Conservation (phyloP, 202 grass and related monocot genomes). For the Bolboschoenoplectus hybrid region DNA sequence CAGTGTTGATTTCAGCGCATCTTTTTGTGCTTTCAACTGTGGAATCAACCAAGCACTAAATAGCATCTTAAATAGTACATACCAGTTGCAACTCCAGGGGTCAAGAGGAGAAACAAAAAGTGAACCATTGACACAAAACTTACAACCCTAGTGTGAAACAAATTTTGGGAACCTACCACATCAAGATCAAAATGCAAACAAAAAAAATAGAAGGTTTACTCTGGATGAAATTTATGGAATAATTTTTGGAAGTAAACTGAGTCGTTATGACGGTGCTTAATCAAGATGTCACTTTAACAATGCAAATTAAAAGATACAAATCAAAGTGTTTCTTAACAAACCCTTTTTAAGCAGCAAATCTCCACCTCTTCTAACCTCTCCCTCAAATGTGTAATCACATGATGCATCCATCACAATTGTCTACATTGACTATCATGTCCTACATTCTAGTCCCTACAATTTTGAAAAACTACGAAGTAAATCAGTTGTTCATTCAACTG, state of each 20-base stretch:
- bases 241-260: background rate
- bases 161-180: background rate
- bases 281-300: background rate
- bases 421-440: conserved; percentile 1
- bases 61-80: background rate
- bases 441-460: conserved; percentile 11
- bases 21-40: background rate
- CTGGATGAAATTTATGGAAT: background rate
- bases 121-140: background rate
- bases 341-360: background rate
- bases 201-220: background rate
- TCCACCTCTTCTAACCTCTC: background rate
- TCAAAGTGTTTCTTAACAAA: conserved; percentile 22
- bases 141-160: background rate
- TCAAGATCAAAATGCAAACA: background rate
- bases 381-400: background rate
- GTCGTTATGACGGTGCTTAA: background rate
- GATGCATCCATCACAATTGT: conserved; percentile 21
- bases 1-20: background rate
- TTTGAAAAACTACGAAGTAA: conserved; percentile 14
- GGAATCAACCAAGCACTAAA: background rate
- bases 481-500: background rate
- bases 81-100: too few species aligned
- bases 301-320: conserved; percentile 32
- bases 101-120: background rate